These are phyloP conservation scores for Solanum hybrid DNA, from an alignment of 305 asterid genomes.

Conservation along the genomic window DNA sequence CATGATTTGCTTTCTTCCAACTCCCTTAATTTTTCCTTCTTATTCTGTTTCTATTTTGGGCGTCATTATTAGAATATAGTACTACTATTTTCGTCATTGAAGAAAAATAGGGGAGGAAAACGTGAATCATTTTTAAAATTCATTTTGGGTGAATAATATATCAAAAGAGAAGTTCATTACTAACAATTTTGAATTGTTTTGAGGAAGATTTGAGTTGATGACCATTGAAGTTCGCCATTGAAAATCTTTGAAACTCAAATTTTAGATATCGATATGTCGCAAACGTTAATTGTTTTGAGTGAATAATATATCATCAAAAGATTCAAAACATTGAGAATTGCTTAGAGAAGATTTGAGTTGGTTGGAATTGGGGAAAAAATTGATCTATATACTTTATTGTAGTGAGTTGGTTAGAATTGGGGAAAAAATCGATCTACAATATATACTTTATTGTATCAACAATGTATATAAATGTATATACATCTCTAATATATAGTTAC, in stretches of 20 bases:
- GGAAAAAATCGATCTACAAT: too few species aligned
- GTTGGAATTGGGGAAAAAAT: too few species aligned
- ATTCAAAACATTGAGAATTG: background rate
- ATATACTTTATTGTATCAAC: background rate
- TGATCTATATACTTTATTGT: background rate
- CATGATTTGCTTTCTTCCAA: background rate
- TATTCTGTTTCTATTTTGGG: background rate
- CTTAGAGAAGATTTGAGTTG: background rate
- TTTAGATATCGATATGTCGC: background rate
- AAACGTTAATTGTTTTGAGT: background rate
- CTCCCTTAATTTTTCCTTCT: background rate
- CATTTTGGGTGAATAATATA: background rate
- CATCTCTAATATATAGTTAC: background rate
- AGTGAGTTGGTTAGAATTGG: background rate
- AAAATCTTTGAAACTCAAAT: too few species aligned
- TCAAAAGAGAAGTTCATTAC: background rate
- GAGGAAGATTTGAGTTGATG: background rate
- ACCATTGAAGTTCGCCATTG: background rate
- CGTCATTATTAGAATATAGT: background rate
- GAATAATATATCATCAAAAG: background rate
- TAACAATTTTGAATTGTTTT: background rate
- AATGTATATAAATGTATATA: too few species aligned
- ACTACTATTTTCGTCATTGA: background rate
- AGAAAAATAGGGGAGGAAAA: background rate
- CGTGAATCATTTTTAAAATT: background rate